Evolutionary conservation across 2,329 filamentous ascomycete species (phyloP), one percentile per base, ranked within the genome.

Genomic region (Clarireedia homoeocarpa): DNA sequence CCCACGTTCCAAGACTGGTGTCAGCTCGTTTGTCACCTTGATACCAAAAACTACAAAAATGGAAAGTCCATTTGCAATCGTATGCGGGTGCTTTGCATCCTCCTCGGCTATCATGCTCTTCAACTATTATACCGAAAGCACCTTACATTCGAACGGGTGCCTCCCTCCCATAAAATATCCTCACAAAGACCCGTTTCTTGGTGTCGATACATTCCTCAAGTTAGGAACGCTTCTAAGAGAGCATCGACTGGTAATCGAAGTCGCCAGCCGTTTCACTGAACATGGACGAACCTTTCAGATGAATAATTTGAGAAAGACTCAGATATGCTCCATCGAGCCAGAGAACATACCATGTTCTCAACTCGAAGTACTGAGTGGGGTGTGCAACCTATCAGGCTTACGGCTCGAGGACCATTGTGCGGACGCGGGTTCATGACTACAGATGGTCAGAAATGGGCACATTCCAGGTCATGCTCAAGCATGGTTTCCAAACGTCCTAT

Each of bases 311-410:
- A 24, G 14, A 12, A 53, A 40, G 75, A 72, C 2, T 69, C 73
- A 51, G 59, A 62, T 78, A 55, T 67, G 72, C 60, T 80, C 77
- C 1, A 67, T 69, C 51, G 79, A 83, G 20, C 71, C 72, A 0
- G 74, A 77, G 46, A 84, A 83, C 62, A 63, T 84, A 71, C 78
- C 0, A 69, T 83, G 2, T 71, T 84, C 9, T 73, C 75, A 3
- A 74, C 72, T 0, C 70, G 74, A 20, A 80, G 81, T 62, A 73
- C 77, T 38, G 75, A 80, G 56, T 85, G 76, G 70, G 70, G 66
- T 15, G 65, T 81, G 23, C 61, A 39, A 10, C 46, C 34, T 3
- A 30, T 42, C 2, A 26, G 48, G 6, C 27, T 30, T 14, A 10
- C 24, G 6, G 44, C 30, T 12, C 24, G 39, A 20, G 23, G 20